A percentile compares a stretch with the other conserved stretches of the same genome.
phyloP scores from a whole-genome alignment of 371 early-diverging fungal genomes.

The Mucor sp. region DNA sequence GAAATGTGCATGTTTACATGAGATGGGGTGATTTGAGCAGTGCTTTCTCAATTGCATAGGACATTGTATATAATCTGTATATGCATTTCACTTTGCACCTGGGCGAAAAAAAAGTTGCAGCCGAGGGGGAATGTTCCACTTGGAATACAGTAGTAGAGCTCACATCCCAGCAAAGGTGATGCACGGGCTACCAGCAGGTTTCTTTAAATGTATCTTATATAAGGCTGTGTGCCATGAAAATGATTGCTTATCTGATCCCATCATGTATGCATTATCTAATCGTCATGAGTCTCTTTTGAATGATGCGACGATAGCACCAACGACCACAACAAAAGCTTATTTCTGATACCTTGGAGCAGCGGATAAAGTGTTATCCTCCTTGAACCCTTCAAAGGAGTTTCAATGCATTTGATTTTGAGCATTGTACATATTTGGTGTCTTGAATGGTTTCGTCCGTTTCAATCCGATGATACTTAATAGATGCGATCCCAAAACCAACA shows the following conservation, averaged over 20 bases:
- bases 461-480: not conserved
- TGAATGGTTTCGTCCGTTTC: constrained; percentile 2
- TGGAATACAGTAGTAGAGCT: not conserved
- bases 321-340: not conserved
- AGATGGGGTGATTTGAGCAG: not conserved
- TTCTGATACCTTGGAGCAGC: not conserved
- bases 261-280: not conserved
- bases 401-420: not conserved
- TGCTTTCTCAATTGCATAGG: too few species aligned
- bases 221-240: not conserved
- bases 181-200: not conserved
- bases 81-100: too few species aligned
- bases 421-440: not conserved
- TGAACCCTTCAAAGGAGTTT: constrained; percentile 5
- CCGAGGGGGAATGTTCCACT: not conserved
- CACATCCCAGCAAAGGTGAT: not conserved
- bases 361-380: constrained; percentile 17
- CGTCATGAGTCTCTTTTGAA: not conserved
- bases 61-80: too few species aligned
- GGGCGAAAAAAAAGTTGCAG: not conserved
- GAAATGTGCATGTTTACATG: not conserved
- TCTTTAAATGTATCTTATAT: not conserved
- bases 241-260: not conserved
- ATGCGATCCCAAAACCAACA: not conserved
- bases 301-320: not conserved